These are phyloP conservation scores for Rhynchospora pubera DNA, from an alignment of 176 grass and related monocot species.

Conservation along the genomic window DNA sequence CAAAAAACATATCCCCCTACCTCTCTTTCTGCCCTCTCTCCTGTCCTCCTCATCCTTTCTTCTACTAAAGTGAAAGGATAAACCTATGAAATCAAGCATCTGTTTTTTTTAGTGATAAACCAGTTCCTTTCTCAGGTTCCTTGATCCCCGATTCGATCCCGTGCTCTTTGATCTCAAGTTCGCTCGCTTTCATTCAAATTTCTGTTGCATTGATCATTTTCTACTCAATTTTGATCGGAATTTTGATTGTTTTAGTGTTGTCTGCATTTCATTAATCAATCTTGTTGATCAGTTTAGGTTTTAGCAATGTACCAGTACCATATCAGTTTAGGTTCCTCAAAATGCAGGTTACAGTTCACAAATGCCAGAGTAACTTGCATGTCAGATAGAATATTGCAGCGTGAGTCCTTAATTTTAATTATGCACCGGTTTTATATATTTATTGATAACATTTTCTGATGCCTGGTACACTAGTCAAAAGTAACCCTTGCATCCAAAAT, in stretches of 20 bases:
- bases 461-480: neutral
- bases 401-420: neutral
- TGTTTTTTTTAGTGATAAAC: too few relatives aligned
- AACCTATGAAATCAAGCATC: too few relatives aligned
- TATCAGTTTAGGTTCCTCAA: neutral
- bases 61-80: too few relatives aligned
- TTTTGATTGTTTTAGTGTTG: too few relatives aligned
- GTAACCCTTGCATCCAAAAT: neutral
- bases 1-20: too few relatives aligned
- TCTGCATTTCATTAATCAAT: neutral
- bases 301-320: neutral
- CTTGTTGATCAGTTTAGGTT: neutral
- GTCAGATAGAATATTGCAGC: neutral
- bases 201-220: neutral
- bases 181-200: neutral
- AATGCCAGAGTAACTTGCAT: too few relatives aligned
- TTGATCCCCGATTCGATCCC: slow-evolving; percentile 37
- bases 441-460: neutral
- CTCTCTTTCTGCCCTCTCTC: too few relatives aligned
- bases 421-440: neutral
- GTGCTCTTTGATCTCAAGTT: slow-evolving; percentile 75
- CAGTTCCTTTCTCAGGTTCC: slow-evolving; percentile 37
- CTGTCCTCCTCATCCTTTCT: too few relatives aligned
- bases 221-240: neutral
- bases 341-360: neutral